Conservation (phyloP, 1,284 basidiomycete species). For the Volvariella volvacea region DNA sequence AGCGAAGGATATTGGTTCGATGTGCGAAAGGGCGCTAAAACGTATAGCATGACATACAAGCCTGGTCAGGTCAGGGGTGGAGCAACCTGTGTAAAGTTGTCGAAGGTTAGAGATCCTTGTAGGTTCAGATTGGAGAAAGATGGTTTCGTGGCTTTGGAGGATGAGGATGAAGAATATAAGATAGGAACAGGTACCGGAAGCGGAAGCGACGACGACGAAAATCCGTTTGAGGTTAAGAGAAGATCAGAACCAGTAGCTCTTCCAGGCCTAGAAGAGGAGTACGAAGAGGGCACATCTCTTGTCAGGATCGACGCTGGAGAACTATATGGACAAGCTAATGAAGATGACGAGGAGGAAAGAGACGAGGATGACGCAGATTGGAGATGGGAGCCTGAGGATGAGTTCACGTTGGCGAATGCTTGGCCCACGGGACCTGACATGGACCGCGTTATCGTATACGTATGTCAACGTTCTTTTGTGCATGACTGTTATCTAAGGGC, state of each 20-base stretch:
- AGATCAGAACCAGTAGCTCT: constrained; percentile 10
- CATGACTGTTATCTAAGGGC: constrained; percentile 6
- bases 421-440: constrained; percentile 47
- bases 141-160: constrained; percentile 6
- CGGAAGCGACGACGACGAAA: constrained; percentile 26
- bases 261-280: constrained; percentile 5
- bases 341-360: constrained; percentile 21
- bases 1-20: constrained; percentile 52
- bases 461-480: constrained; percentile 25
- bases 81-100: constrained; percentile 44
- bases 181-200: constrained; percentile 9
- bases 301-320: constrained; percentile 7
- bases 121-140: constrained; percentile 30
- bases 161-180: constrained; percentile 12
- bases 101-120: constrained; percentile 50
- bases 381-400: constrained; percentile 63
- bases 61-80: constrained; percentile 50
- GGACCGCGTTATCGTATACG: constrained; percentile 50
- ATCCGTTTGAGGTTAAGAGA: constrained; percentile 10
- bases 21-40: constrained; percentile 37
- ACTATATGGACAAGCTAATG: neutral
- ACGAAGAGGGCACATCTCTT: constrained; percentile 15
- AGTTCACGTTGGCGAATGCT: constrained; percentile 46
- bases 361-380: constrained; percentile 29
- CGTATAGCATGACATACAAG: constrained; percentile 31